Evolutionary conservation across 306 rosid genomes (phyloP).

Genomic region (Bauhinia variegata): DNA sequence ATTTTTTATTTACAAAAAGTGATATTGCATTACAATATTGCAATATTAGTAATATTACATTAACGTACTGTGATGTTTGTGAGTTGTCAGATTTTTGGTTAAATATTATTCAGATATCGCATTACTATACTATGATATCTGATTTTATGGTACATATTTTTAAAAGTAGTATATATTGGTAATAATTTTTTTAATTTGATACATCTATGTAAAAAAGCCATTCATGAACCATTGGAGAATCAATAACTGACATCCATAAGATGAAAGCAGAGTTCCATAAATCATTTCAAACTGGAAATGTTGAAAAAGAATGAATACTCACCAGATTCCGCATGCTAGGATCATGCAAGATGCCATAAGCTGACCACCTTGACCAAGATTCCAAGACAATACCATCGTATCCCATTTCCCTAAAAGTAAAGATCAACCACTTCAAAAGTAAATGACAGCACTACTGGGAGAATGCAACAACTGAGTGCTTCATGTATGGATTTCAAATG

Average conservation of each 20-base stretch:
- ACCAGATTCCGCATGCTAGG: conserved; percentile 75
- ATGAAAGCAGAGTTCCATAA: conserved; percentile 26
- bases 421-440: conserved; percentile 24
- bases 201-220: no score
- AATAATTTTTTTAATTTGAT: no score
- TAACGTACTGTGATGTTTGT: no score
- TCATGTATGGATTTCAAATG: background rate
- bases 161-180: no score
- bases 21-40: no score
- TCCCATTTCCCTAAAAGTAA: conserved; percentile 79
- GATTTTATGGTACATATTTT: no score
- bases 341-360: conserved; percentile 75
- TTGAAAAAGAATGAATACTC: conserved; percentile 34
- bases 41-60: no score
- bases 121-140: no score
- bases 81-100: no score
- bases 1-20: no score
- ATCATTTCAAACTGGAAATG: background rate
- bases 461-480: conserved; percentile 22
- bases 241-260: background rate
- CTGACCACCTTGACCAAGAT: conserved; percentile 99
- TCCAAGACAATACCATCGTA: conserved; percentile 94
- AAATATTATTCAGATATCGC: no score
- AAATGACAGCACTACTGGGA: conserved; percentile 24
- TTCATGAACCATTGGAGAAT: conserved; percentile 1